Percentiles rank a stretch among this genome's conserved stretches.
These are phyloP conservation scores for Rhinocladiella mackenziei DNA, from an alignment of 2,329 filamentous ascomycete species.

Conservation along the genomic window DNA sequence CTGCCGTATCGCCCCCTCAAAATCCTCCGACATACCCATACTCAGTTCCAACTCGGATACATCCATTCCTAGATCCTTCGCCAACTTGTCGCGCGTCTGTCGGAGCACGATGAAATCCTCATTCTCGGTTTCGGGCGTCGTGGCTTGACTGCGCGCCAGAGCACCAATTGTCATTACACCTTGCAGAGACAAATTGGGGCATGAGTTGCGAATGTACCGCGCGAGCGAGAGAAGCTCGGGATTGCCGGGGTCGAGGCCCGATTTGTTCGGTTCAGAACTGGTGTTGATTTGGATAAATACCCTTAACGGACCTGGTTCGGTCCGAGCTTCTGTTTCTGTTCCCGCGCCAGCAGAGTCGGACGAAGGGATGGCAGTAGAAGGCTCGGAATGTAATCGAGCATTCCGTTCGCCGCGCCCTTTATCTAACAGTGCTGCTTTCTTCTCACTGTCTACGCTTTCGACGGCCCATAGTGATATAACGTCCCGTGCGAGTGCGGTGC, in stretches of 20 bases:
- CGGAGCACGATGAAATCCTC: conserved; percentile 75
- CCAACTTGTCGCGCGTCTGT: conserved; percentile 67
- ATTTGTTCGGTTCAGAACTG: conserved; percentile 80
- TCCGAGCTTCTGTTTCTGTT: neutral
- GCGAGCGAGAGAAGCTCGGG: conserved; percentile 55
- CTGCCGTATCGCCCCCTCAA: conserved; percentile 76
- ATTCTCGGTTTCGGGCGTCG: conserved; percentile 74
- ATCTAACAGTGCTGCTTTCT: conserved; percentile 81
- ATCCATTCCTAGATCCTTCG: conserved; percentile 54
- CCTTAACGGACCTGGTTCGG: conserved; percentile 46
- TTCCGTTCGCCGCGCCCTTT: conserved; percentile 63
- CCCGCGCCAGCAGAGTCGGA: conserved; percentile 21
- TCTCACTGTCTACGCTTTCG: conserved; percentile 79
- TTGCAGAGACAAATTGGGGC: conserved; percentile 64
- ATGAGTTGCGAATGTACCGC: conserved; percentile 60
- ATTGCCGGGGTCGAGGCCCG: conserved; percentile 63
- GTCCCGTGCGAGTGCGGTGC: conserved; percentile 73
- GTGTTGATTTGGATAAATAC: conserved; percentile 96
- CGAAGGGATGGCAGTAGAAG: too few species aligned
- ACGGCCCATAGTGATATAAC: conserved; percentile 89
- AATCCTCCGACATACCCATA: conserved; percentile 99
- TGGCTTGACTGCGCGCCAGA: conserved; percentile 75
- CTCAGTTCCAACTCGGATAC: conserved; percentile 71
- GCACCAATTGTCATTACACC: conserved; percentile 98
- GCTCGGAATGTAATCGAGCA: too few species aligned